phyloP scores from a whole-genome alignment of 2,329 filamentous ascomycete genomes.

The Penicillium paneum region DNA sequence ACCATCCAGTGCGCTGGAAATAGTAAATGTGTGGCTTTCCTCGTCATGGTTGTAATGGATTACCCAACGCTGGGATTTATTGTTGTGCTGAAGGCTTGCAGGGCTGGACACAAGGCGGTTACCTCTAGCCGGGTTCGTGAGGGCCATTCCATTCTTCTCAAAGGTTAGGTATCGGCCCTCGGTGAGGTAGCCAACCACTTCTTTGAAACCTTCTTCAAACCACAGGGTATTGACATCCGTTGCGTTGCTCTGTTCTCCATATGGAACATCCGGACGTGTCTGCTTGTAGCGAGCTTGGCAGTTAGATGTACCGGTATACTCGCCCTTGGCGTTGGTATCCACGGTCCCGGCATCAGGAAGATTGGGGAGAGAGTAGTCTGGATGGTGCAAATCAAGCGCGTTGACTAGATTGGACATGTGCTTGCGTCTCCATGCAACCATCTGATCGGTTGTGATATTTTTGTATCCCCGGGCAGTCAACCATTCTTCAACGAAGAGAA shows the following conservation, averaged over 20 bases:
- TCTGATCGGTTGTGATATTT: conserved; percentile 42
- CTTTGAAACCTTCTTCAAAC: conserved; percentile 56
- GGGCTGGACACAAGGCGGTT: conserved; percentile 18
- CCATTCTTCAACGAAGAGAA: conserved; percentile 55
- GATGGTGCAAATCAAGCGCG: conserved; percentile 48
- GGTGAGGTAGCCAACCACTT: conserved; percentile 51
- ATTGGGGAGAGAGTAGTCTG: conserved; percentile 49
- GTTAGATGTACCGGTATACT: conserved; percentile 46
- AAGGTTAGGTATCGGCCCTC: conserved; percentile 56
- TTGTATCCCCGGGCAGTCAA: conserved; percentile 44
- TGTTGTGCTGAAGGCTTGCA: conserved; percentile 38
- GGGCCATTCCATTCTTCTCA: conserved; percentile 46
- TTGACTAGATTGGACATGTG: conserved; percentile 51
- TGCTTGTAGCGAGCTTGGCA: conserved; percentile 43
- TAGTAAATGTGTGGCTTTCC: conserved; percentile 37
- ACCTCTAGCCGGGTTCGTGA: conserved; percentile 34
- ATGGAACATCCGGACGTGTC: conserved; percentile 49
- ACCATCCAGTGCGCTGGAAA: conserved; percentile 44
- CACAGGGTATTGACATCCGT: conserved; percentile 31
- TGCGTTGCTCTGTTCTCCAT: conserved; percentile 42
- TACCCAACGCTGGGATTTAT: conserved; percentile 50
- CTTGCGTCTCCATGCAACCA: conserved; percentile 47
- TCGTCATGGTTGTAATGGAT: conserved; percentile 42
- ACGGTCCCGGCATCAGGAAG: conserved; percentile 48
- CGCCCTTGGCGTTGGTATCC: conserved; percentile 41